Percentiles rank a stretch among this genome's conserved stretches.
Conservation (phyloP, 2,329 filamentous ascomycete species). For the Pseudofabraea citricarpa region DNA sequence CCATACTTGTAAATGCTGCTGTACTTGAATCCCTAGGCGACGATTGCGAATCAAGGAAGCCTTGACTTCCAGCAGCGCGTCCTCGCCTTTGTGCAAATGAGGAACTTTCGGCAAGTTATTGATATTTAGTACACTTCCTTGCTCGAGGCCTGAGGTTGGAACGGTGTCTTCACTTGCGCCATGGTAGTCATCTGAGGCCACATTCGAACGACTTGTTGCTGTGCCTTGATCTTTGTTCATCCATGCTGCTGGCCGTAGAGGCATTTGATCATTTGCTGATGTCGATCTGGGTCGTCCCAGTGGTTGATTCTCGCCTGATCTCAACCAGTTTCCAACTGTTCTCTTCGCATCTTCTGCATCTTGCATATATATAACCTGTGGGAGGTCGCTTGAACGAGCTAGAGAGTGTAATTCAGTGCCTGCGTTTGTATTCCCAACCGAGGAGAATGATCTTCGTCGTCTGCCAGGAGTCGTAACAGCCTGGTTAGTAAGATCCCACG, state of each 20-base stretch:
- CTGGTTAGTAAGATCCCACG: conserved; percentile 20
- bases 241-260: conserved; percentile 14
- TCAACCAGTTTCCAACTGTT: conserved; percentile 22
- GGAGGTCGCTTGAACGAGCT: neutral
- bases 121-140: conserved; percentile 6
- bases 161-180: conserved; percentile 18
- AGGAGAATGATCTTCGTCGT: conserved; percentile 21
- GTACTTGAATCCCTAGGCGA: conserved; percentile 11
- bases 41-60: conserved; percentile 20
- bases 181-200: conserved; percentile 15
- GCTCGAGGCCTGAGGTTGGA: conserved; percentile 15
- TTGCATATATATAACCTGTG: neutral
- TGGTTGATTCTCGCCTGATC: conserved; percentile 7
- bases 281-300: conserved; percentile 18
- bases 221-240: conserved; percentile 2
- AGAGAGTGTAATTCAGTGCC: neutral
- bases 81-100: conserved; percentile 3
- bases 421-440: conserved; percentile 6
- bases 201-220: conserved; percentile 5
- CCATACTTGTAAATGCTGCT: conserved; percentile 18
- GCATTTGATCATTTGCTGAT: conserved; percentile 22
- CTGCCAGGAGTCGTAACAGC: conserved; percentile 5
- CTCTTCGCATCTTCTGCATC: conserved; percentile 7
- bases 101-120: conserved; percentile 1
- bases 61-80: conserved; percentile 16